phyloP scores from a whole-genome alignment of 1,139 yeast species.

The Insectozyma bohioensis region DNA sequence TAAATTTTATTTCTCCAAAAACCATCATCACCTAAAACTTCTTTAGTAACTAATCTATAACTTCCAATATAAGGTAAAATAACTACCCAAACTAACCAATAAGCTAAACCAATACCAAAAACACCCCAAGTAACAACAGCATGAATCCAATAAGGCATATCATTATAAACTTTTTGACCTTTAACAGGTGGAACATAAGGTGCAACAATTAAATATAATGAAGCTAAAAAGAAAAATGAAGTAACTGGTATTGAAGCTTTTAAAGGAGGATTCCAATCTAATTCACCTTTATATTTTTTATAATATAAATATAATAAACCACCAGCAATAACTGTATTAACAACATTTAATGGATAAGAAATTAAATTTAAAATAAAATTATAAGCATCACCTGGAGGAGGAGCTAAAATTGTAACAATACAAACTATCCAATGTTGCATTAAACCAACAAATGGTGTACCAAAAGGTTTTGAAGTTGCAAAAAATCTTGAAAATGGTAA shows the following conservation, averaged over 20 bases:
- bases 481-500: constrained; percentile 48
- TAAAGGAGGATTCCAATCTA: constrained; percentile 75
- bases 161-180: constrained; percentile 65
- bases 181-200: constrained; percentile 77
- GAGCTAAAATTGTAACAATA: constrained; percentile 47
- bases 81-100: constrained; percentile 70
- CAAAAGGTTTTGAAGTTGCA: constrained; percentile 45
- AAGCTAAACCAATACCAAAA: constrained; percentile 66
- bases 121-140: constrained; percentile 83
- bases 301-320: constrained; percentile 45
- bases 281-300: constrained; percentile 49
- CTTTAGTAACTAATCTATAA: constrained; percentile 57
- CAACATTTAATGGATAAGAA: constrained; percentile 51
- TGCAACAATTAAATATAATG: constrained; percentile 70
- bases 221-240: constrained; percentile 63
- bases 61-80: constrained; percentile 59
- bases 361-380: constrained; percentile 49
- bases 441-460: constrained; percentile 54
- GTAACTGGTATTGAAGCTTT: constrained; percentile 65
- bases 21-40: constrained; percentile 67
- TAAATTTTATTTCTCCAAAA: constrained; percentile 70
- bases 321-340: constrained; percentile 45
- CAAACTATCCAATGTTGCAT: constrained; percentile 58
- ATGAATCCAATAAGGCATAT: constrained; percentile 76
- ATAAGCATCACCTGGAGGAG: constrained; percentile 53